phyloP scores from a whole-genome alignment of 2,329 filamentous ascomycete species.

The Didymella pomorum region DNA sequence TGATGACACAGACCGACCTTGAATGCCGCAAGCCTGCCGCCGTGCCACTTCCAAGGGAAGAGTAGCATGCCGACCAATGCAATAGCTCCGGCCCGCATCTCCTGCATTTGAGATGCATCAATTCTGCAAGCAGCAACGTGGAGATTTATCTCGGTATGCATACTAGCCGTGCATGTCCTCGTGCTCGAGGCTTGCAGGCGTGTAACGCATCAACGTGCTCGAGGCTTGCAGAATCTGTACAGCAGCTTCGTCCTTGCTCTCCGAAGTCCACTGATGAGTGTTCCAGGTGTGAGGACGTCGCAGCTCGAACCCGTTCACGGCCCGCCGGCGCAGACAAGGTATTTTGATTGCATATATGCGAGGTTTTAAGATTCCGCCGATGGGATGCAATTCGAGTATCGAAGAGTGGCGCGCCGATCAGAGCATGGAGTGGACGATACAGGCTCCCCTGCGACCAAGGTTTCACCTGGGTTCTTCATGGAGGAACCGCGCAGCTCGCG shows the following conservation, averaged over 20 bases:
- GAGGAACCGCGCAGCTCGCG: conserved; percentile 9
- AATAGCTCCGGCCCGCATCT: conserved; percentile 25
- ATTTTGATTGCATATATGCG: conserved; percentile 29
- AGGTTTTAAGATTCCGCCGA: conserved; percentile 10
- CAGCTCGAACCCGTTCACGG: conserved; percentile 33
- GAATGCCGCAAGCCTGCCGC: conserved; percentile 22
- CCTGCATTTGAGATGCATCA: conserved; percentile 24
- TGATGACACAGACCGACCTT: conserved; percentile 22
- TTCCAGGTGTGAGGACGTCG: conserved; percentile 13
- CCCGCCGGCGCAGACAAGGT: conserved; percentile 29
- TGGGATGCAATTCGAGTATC: conserved; percentile 13
- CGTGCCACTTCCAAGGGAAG: conserved; percentile 17
- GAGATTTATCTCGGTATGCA: conserved; percentile 35
- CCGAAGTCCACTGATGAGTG: conserved; percentile 33
- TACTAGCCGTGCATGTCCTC: conserved; percentile 29
- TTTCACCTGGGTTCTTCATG: conserved; percentile 13
- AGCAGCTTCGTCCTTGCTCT: conserved; percentile 30
- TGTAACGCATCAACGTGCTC: conserved; percentile 20
- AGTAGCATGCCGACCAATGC: conserved; percentile 31
- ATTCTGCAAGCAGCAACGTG: conserved; percentile 30
- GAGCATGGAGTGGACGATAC: conserved; percentile 12
- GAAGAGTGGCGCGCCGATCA: conserved; percentile 15
- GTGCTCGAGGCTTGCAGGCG: conserved; percentile 29
- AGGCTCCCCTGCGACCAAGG: conserved; percentile 9
- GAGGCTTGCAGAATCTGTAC: conserved; percentile 27